A percentile compares a stretch with the other conserved stretches of the same genome.
These are phyloP conservation scores for Rubus idaeus DNA, from an alignment of 306 rosid genomes.

Conservation along the genomic window DNA sequence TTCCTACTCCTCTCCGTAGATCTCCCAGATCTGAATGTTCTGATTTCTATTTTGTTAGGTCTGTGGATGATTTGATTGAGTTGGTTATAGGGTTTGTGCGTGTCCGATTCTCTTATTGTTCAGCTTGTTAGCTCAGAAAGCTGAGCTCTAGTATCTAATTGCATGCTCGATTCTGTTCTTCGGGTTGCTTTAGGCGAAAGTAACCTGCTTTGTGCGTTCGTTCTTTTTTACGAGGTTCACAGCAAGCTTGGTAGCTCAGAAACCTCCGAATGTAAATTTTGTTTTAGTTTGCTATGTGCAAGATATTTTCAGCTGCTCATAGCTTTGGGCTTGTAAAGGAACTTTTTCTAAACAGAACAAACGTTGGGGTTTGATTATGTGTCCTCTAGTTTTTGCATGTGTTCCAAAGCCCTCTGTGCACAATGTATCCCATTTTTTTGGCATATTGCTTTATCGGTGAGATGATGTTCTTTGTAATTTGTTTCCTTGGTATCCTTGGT, in stretches of 20 bases:
- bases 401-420: not conserved
- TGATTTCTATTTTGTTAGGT: not conserved
- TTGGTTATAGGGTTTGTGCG: constrained; percentile 16
- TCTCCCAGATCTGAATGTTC: constrained; percentile 39
- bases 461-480: not conserved
- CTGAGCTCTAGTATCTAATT: not conserved
- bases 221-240: not conserved
- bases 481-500: not conserved
- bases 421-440: not conserved
- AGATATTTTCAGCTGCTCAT: not conserved
- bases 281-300: not conserved
- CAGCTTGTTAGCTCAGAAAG: not conserved
- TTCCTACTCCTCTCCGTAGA: not conserved
- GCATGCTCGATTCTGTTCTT: constrained; percentile 22
- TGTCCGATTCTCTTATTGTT: not conserved
- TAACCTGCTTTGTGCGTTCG: not conserved
- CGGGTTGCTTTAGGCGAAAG: not conserved
- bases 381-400: not conserved
- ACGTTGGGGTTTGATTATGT: not conserved
- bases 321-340: not conserved
- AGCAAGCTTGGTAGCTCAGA: not conserved
- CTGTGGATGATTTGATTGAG: not conserved
- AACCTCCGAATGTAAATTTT: not conserved
- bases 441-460: not conserved
- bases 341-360: not conserved